phyloP scores from a whole-genome alignment of 1,139 yeast species.

The Suhomyces chickasaworum region DNA sequence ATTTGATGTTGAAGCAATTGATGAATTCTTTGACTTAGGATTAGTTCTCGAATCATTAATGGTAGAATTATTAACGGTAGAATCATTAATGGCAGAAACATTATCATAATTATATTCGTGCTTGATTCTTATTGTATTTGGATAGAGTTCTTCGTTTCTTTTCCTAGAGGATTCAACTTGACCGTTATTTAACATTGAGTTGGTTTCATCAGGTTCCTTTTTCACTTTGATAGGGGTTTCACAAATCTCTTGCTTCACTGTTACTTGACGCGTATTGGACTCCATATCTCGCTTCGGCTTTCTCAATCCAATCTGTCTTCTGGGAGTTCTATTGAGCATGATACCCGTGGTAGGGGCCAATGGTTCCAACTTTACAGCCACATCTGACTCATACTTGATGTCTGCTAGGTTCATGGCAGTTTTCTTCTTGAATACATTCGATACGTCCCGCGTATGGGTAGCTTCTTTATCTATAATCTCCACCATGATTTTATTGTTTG shows the following conservation, averaged over 20 bases:
- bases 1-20: no score
- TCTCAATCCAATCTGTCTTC: slow-evolving; percentile 15
- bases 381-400: slow-evolving; percentile 10
- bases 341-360: neutral
- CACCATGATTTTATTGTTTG: slow-evolving; percentile 22
- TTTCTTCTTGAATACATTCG: slow-evolving; percentile 9
- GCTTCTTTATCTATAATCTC: slow-evolving; percentile 19
- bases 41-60: no score
- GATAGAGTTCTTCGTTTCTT: no score
- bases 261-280: neutral
- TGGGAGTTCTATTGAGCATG: slow-evolving; percentile 3
- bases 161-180: no score
- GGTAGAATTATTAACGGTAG: no score
- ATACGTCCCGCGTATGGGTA: slow-evolving; percentile 12
- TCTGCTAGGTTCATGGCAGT: slow-evolving; percentile 7
- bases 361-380: slow-evolving; percentile 4
- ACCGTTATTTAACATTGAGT: neutral
- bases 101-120: no score
- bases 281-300: slow-evolving; percentile 1
- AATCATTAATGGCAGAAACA: no score
- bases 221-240: neutral
- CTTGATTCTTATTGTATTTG: neutral
- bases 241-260: neutral
- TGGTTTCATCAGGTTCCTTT: neutral
- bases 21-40: no score